Evolutionary conservation across 2,329 filamentous ascomycete species (phyloP).

Genomic region (Xylaria digitata): DNA sequence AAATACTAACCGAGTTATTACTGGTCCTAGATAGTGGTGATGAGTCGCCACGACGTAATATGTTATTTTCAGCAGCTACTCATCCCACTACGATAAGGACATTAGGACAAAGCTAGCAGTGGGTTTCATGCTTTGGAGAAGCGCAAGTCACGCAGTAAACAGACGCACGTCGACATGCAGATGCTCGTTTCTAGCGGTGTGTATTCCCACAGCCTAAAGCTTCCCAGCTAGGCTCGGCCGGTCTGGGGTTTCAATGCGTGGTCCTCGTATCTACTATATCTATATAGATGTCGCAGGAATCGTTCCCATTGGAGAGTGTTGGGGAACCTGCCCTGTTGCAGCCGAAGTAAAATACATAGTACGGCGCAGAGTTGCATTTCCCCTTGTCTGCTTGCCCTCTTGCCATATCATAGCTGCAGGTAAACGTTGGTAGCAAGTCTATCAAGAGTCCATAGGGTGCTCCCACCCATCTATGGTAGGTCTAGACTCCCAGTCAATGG

Average conservation of each 20-base stretch:
- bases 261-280: slow-evolving; percentile 38
- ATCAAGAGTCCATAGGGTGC: no score
- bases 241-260: slow-evolving; percentile 40
- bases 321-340: slow-evolving; percentile 35
- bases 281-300: slow-evolving; percentile 38
- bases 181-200: slow-evolving; percentile 27
- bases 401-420: not conserved
- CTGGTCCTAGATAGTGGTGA: not conserved
- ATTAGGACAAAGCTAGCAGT: not conserved
- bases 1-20: not conserved
- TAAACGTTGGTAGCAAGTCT: slow-evolving; percentile 3
- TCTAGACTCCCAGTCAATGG: not conserved
- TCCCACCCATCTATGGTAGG: not conserved
- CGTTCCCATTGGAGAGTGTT: slow-evolving; percentile 44
- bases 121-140: not conserved
- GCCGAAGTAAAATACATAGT: slow-evolving; percentile 2
- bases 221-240: slow-evolving; percentile 8
- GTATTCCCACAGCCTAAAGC: slow-evolving; percentile 5
- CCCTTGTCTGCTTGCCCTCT: slow-evolving; percentile 21
- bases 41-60: not conserved
- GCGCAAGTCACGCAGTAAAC: slow-evolving; percentile 6
- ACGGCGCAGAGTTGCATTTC: slow-evolving; percentile 40
- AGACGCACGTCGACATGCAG: slow-evolving; percentile 5
- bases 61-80: slow-evolving; percentile 1
- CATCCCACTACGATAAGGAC: not conserved